Evolutionary conservation across 2,329 filamentous ascomycete genomes (phyloP), one percentile per base, ranked within the genome.

Genomic region (Hypomyces rosellus): DNA sequence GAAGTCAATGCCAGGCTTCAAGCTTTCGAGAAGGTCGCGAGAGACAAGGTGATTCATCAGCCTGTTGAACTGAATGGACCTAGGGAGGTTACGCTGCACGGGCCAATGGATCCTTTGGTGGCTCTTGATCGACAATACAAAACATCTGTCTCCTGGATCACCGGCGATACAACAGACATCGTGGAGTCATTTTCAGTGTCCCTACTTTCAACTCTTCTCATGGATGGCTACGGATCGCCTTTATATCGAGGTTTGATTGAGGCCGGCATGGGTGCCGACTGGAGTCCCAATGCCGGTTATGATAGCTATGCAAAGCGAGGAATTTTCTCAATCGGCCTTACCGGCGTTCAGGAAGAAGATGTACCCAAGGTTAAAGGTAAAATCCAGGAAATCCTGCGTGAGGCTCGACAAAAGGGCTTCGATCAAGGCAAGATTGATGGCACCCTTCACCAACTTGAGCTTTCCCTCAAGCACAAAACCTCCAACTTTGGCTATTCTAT

Each of bases 191-290:
- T 97, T 66, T 89, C 89, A 0, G 69, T 96, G 5, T 83, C 86
- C 3, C 77, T 99, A 8, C 72, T 97, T 34, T 89, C 89, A 4
- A 89, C 86, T 2, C 72, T 99, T 14, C 72, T 99, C 9, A 85
- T 95, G 72, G 91, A 96, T 65, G 93, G 93, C 5, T 99, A 97
- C 65, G 92, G 93, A 13, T 96, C 93, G 5, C 93, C 93, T 0
- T 71, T 99, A 50, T 97, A 97, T 66, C 85, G 85, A 54, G 88
- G 86, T 2, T 74, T 99, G 52, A 88, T 99, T 48, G 92, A 97
- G 66, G 83, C 86, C 43, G 91, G 90, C 1, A 78, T 99, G 37
- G 93, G 93, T 18, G 88, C 89, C 0, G 92, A 96, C 61, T 99
- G 90, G 73, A 95, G 89, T 47, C 89, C 93, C 3, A 99, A 99